A percentile compares a stretch with the other conserved stretches of the same genome.
Evolutionary conservation across 768 basidiomycete species (phyloP).

Genomic region (Termitomyces sp.): DNA sequence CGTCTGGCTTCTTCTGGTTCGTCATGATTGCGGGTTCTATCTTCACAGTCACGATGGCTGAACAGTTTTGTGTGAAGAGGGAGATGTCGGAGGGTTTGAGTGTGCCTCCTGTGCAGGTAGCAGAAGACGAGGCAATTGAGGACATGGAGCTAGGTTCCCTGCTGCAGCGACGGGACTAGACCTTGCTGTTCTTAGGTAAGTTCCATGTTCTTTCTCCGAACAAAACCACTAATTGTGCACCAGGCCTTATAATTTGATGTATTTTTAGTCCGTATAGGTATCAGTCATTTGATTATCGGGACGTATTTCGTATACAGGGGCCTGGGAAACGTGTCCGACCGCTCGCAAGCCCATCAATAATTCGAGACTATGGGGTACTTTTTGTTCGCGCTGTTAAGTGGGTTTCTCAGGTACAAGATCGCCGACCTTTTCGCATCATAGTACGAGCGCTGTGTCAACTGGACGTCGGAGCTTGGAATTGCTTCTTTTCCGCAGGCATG

Average conservation of each 20-base stretch:
- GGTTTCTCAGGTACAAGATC: background rate
- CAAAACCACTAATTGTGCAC: background rate
- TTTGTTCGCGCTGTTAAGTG: background rate
- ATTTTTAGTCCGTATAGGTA: conserved; percentile 9
- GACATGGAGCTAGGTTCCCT: conserved; percentile 55
- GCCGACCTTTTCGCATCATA: background rate
- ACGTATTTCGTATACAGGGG: background rate
- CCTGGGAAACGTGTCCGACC: conserved; percentile 6
- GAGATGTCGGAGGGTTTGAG: conserved; percentile 86
- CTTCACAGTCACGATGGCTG: conserved; percentile 75
- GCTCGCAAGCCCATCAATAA: background rate
- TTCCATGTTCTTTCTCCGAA: background rate
- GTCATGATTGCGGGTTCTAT: conserved; percentile 67
- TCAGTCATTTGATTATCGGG: background rate
- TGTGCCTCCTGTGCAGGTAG: conserved; percentile 38
- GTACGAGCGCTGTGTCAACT: background rate
- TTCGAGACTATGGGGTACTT: background rate
- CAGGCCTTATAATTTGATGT: conserved; percentile 10
- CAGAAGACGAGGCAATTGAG: conserved; percentile 53
- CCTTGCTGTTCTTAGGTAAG: conserved; percentile 3
- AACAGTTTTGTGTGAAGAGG: conserved; percentile 86
- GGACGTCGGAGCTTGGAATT: background rate
- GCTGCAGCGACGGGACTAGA: conserved; percentile 32
- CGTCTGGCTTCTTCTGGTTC: conserved; percentile 90
- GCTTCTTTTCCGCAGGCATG: background rate